These are phyloP conservation scores for Clonostachys rosea DNA, from an alignment of 2,329 filamentous ascomycete genomes.

Conservation along the genomic window DNA sequence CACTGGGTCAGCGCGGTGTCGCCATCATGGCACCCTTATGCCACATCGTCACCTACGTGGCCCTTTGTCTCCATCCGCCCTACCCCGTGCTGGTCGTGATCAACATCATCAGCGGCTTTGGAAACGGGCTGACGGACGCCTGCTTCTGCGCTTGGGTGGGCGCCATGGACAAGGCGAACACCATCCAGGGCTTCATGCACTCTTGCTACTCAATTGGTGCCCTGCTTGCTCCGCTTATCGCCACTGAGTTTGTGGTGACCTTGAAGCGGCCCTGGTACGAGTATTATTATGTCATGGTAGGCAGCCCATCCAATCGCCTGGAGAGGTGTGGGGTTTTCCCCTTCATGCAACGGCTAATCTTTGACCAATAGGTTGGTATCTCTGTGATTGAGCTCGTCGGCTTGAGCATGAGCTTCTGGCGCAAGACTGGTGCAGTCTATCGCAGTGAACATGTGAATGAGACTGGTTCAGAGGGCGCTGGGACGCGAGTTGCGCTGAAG, in stretches of 20 bases:
- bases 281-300: conserved; percentile 69
- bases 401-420: conserved; percentile 53
- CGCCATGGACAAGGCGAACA: conserved; percentile 63
- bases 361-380: conserved; percentile 26
- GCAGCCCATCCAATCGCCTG: conserved; percentile 11
- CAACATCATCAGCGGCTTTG: conserved; percentile 61
- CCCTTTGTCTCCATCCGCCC: conserved; percentile 57
- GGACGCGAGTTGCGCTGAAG: conserved; percentile 31
- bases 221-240: conserved; percentile 58
- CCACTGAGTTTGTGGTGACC: conserved; percentile 62
- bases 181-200: conserved; percentile 62
- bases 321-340: not conserved
- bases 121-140: conserved; percentile 57
- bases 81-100: conserved; percentile 59
- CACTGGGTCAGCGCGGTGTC: conserved; percentile 61
- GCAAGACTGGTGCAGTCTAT: conserved; percentile 49
- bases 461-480: conserved; percentile 12
- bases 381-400: conserved; percentile 51
- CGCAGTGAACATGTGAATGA: conserved; percentile 28
- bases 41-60: conserved; percentile 57
- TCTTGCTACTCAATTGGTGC: conserved; percentile 63
- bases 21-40: conserved; percentile 56
- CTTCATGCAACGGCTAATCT: not conserved
- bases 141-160: conserved; percentile 50
- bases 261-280: conserved; percentile 57